Base-by-base conservation (phyloP, 2,329 filamentous ascomycete species). In the Tricladium varicosporioides region DNA sequence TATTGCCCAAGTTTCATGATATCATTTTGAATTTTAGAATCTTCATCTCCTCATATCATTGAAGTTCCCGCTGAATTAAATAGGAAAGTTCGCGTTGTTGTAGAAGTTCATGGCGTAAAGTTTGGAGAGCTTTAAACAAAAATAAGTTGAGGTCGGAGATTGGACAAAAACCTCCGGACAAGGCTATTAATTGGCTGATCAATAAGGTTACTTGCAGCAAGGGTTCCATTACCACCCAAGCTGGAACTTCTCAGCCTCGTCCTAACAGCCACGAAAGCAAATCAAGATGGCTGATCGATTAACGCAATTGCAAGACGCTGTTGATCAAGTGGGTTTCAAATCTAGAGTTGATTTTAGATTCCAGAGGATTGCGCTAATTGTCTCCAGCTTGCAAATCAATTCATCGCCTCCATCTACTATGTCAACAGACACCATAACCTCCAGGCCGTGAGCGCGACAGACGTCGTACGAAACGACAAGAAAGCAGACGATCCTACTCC, bases 271-370 rank as follows among this genome's bases (percentile, higher is more conserved):
- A 40, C 42, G 32, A 27, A 44, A 11, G 14, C 22, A 18, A 45
- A n/a, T 27, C 50, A 60, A 9, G 53, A 91, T 91, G 85, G 81
- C 82, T 27, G 91, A 95, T 70, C 80, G 87, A 60, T 80, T 95
- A 57, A 93, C 91, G 1, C 90, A 94, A 72, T 79, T 94, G 57
- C 91, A 95, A 74, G 89, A 94, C 76, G 87, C 89, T 72, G 83
- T 93, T 59, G 90, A 94, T 69, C 85, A 92, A 80, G 89, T 90
- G 75, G 33, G 73, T 48, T 11, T 48, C 55, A 36, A 14, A 51
- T 58, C 46, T 16, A 7, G 22, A 27, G 22, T 27, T 27, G 22
- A 27, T 27, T 27, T 27, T 7, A 15, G 11, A 15, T 40, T 33
- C 43, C n/a, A 2, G 18, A 27, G n/a, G 11, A 13, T 46, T 14